Conservation (phyloP, 2,329 filamentous ascomycete species). For the Phialemoniopsis sp. region DNA sequence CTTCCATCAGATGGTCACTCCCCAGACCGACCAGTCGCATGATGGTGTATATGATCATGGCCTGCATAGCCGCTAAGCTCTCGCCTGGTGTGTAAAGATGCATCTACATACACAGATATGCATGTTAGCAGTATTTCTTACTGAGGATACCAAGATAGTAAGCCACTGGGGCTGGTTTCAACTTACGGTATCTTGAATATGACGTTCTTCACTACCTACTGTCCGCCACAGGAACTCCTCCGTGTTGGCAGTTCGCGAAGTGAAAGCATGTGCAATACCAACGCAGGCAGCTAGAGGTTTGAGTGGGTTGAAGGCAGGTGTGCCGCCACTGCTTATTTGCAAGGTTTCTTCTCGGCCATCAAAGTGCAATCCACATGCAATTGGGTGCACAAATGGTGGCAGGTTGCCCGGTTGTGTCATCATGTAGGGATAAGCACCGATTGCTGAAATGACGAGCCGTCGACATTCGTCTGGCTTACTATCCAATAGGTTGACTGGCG, state of each 20-base stretch:
- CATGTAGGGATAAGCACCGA: constrained; percentile 20
- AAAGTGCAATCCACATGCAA: constrained; percentile 8
- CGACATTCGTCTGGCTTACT: constrained; percentile 2
- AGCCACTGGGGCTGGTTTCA: no score
- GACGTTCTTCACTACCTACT: constrained; percentile 15
- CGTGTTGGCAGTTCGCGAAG: constrained; percentile 13
- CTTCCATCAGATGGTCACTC: constrained; percentile 3
- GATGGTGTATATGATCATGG: constrained; percentile 20
- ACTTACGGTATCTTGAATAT: constrained; percentile 9
- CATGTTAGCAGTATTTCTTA: no score
- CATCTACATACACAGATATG: constrained; percentile 8
- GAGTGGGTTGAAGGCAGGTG: background rate
- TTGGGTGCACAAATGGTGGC: constrained; percentile 23
- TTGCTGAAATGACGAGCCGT: constrained; percentile 14
- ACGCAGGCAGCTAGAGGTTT: constrained; percentile 17
- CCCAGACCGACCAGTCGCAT: constrained; percentile 19
- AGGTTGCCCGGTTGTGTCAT: constrained; percentile 22
- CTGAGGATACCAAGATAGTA: no score
- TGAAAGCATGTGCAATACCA: constrained; percentile 18
- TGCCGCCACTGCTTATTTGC: background rate
- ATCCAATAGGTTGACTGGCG: background rate
- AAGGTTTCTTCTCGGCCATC: background rate
- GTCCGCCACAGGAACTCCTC: constrained; percentile 19
- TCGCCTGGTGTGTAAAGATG: constrained; percentile 10
- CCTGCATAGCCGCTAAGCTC: constrained; percentile 13